Evolutionary conservation across 2,329 filamentous ascomycete species (phyloP).

Genomic region (Xylariomycetidae sp.): DNA sequence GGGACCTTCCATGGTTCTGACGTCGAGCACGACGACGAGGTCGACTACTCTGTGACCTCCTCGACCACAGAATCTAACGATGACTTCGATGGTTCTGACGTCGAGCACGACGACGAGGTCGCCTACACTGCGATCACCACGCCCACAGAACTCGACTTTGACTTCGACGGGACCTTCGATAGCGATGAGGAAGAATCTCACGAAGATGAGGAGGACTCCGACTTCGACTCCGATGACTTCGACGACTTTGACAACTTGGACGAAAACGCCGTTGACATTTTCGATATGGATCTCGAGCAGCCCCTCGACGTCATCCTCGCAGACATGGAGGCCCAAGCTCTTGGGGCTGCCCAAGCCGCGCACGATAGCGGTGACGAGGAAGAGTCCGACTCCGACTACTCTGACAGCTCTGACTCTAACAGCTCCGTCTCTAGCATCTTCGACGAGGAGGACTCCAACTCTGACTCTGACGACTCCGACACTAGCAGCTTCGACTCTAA

Average conservation of each 20-base stretch:
- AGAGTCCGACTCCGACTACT: neutral
- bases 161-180: neutral
- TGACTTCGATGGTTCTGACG: neutral
- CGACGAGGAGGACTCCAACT: neutral
- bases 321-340: neutral
- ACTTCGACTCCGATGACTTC: neutral
- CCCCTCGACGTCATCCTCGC: neutral
- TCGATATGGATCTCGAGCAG: neutral
- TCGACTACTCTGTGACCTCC: neutral
- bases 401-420: neutral
- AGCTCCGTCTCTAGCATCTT: neutral
- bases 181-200: neutral
- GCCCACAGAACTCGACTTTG: neutral
- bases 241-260: neutral
- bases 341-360: neutral
- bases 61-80: neutral
- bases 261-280: neutral
- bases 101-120: neutral
- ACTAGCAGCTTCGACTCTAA: neutral
- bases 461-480: neutral
- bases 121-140: neutral
- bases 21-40: neutral
- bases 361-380: neutral
- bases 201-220: neutral
- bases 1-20: too few species aligned